phyloP scores from a whole-genome alignment of 176 grass and related monocot genomes.

The Aechmea fasciata region DNA sequence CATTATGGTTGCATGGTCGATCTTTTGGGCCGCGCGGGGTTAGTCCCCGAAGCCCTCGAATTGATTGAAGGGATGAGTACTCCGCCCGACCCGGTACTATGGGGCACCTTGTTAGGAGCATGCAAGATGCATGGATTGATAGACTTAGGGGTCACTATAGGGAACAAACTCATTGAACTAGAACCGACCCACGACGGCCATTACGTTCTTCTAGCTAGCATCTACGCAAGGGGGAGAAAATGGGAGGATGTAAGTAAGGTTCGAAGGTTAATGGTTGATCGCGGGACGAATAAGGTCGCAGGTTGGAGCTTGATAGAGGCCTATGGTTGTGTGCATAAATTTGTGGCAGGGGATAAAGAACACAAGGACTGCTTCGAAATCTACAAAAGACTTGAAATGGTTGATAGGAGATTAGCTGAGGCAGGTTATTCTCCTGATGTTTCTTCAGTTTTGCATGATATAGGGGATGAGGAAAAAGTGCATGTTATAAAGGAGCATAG shows the following conservation, averaged over 20 bases:
- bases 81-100: constrained; percentile 50
- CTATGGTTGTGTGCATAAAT: constrained; percentile 47
- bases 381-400: constrained; percentile 48
- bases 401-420: constrained; percentile 42
- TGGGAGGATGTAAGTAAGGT: constrained; percentile 60
- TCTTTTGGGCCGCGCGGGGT: constrained; percentile 49
- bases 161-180: constrained; percentile 50
- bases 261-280: constrained; percentile 44
- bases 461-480: constrained; percentile 60
- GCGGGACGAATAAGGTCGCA: constrained; percentile 50
- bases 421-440: constrained; percentile 58
- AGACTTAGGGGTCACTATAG: constrained; percentile 40
- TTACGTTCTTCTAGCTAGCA: constrained; percentile 55
- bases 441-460: constrained; percentile 65
- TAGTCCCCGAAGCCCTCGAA: constrained; percentile 46
- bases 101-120: constrained; percentile 47
- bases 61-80: constrained; percentile 55
- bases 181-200: constrained; percentile 56
- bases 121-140: constrained; percentile 59
- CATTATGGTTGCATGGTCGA: constrained; percentile 68
- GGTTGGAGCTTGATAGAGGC: constrained; percentile 70
- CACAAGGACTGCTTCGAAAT: constrained; percentile 44
- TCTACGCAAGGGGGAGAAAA: constrained; percentile 57
- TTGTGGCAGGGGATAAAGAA: constrained; percentile 53
- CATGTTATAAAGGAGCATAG: constrained; percentile 60